These are phyloP conservation scores for Pistacia atlantica DNA, from an alignment of 345 rosid species.

Conservation along the genomic window DNA sequence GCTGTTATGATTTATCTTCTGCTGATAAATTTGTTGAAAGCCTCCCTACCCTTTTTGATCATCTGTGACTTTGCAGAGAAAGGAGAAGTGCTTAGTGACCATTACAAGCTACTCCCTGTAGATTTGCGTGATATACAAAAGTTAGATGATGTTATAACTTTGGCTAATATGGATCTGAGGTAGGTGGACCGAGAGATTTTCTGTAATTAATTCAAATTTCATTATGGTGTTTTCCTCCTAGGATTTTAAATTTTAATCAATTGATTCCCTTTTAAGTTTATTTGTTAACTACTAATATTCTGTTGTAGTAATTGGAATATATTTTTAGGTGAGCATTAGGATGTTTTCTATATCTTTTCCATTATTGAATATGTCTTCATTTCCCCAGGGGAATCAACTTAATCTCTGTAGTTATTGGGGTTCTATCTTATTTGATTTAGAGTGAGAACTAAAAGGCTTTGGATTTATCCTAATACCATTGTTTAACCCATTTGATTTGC, in stretches of 20 bases:
- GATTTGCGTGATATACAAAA: constrained; percentile 78
- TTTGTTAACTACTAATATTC: background rate
- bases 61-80: constrained; percentile 52
- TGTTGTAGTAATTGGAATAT: background rate
- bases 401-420: background rate
- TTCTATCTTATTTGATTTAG: background rate
- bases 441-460: background rate
- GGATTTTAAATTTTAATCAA: background rate
- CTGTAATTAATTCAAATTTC: background rate
- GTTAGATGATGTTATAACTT: constrained; percentile 65
- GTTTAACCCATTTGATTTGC: background rate
- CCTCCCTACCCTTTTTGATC: background rate
- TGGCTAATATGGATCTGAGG: constrained; percentile 90
- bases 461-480: background rate
- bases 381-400: constrained; percentile 2
- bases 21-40: background rate
- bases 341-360: background rate
- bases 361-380: background rate
- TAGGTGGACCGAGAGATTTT: constrained; percentile 25
- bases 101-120: constrained; percentile 89
- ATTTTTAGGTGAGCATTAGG: background rate
- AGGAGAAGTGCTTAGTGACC: constrained; percentile 85
- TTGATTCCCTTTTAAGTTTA: background rate
- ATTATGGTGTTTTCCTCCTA: background rate
- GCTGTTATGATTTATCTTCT: background rate